Percentiles rank a stretch among this genome's conserved stretches.
Conservation (phyloP, 1,284 basidiomycete genomes). For the Malassezia arunalokei region DNA sequence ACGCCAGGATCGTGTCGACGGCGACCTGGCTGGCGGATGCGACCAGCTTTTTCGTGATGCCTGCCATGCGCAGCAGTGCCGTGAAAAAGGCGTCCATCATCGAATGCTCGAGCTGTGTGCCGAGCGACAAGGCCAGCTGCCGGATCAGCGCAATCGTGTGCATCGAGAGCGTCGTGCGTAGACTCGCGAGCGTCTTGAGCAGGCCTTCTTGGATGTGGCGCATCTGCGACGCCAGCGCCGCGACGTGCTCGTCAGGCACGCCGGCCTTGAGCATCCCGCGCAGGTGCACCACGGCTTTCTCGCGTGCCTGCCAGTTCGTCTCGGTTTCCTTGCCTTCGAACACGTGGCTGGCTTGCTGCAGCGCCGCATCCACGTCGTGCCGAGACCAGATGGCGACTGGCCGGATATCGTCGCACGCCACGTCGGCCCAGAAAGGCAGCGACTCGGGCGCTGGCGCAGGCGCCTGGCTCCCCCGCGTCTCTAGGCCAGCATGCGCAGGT, state of each 20-base stretch:
- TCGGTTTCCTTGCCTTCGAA: conserved; percentile 95
- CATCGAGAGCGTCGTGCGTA: conserved; percentile 78
- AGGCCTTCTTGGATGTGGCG: conserved; percentile 70
- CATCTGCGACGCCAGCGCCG: conserved; percentile 59
- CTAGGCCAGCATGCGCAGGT: conserved; percentile 60
- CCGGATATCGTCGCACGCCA: conserved; percentile 22
- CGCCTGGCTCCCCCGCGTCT: not conserved
- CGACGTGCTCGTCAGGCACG: conserved; percentile 63
- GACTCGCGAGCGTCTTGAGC: conserved; percentile 71
- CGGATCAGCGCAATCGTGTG: conserved; percentile 67
- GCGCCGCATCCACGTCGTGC: conserved; percentile 73
- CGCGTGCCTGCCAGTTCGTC: conserved; percentile 82
- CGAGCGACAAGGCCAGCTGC: conserved; percentile 55
- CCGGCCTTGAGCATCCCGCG: conserved; percentile 84
- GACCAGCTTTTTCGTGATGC: conserved; percentile 86
- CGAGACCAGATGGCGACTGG: conserved; percentile 63
- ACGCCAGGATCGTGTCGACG: conserved; percentile 58
- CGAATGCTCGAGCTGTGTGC: conserved; percentile 51
- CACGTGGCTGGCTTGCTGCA: conserved; percentile 61
- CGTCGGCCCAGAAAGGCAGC: conserved; percentile 3
- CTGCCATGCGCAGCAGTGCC: conserved; percentile 71
- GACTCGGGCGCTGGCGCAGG: not conserved
- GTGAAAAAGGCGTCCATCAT: conserved; percentile 53
- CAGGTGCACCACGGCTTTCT: conserved; percentile 64
- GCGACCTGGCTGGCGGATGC: conserved; percentile 72